Evolutionary conservation across 2,329 filamentous ascomycete genomes (phyloP).

Genomic region (Thielaviopsis punctulata): DNA sequence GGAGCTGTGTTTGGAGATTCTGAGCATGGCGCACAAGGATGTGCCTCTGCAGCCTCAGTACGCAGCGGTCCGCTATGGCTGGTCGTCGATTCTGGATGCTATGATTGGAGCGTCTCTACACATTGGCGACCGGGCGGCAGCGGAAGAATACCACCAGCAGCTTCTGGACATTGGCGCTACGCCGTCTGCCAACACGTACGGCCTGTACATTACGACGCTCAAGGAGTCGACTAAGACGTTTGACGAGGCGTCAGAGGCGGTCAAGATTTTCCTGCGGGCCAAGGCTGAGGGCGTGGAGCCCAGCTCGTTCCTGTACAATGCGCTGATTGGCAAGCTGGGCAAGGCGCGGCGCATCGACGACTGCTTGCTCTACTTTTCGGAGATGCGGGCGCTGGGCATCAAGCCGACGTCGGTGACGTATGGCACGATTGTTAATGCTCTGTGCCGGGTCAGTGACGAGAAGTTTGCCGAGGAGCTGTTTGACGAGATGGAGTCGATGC

Average conservation of each 20-base stretch:
- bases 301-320: constrained; percentile 95
- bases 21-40: constrained; percentile 77
- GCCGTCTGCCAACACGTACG: constrained; percentile 93
- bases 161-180: constrained; percentile 77
- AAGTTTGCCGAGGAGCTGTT: constrained; percentile 96
- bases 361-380: constrained; percentile 92
- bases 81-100: constrained; percentile 88
- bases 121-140: constrained; percentile 61
- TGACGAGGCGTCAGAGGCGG: constrained; percentile 88
- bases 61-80: constrained; percentile 77
- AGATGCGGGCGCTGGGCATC: constrained; percentile 87
- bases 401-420: constrained; percentile 96
- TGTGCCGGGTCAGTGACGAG: constrained; percentile 93
- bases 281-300: constrained; percentile 89
- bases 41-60: constrained; percentile 75
- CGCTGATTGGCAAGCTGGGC: constrained; percentile 91
- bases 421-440: constrained; percentile 91
- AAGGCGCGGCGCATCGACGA: constrained; percentile 97
- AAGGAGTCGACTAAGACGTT: constrained; percentile 97
- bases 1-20: constrained; percentile 68
- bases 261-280: constrained; percentile 92
- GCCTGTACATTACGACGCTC: constrained; percentile 96
- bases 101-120: constrained; percentile 89
- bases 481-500: constrained; percentile 97
- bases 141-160: constrained; percentile 80